These are phyloP conservation scores for Hymenoscyphus occultus DNA, from an alignment of 2,329 filamentous ascomycete species.

Conservation along the genomic window DNA sequence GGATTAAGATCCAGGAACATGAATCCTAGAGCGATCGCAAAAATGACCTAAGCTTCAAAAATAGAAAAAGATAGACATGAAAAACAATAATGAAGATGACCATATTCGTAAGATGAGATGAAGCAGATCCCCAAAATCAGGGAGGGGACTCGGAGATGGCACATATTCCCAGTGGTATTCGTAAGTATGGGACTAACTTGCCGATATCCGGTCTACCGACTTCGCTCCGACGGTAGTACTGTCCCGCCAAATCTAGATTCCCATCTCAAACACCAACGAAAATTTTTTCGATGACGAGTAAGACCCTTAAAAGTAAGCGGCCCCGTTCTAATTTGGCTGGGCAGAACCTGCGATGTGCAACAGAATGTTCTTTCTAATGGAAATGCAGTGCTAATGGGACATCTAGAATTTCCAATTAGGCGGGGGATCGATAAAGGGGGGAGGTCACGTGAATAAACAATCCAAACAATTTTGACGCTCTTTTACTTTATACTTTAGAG, in stretches of 20 bases:
- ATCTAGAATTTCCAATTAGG: background rate
- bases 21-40: too few species aligned
- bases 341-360: background rate
- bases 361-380: background rate
- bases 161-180: background rate
- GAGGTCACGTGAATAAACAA: background rate
- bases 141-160: too few species aligned
- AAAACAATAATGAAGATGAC: too few species aligned
- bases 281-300: constrained; percentile 1
- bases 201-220: background rate
- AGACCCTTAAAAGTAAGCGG: background rate
- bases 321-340: background rate
- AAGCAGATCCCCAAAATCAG: too few species aligned
- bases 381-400: background rate
- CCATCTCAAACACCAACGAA: background rate
- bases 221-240: background rate
- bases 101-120: too few species aligned
- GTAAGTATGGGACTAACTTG: background rate
- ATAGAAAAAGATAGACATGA: too few species aligned
- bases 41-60: too few species aligned
- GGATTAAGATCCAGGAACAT: too few species aligned
- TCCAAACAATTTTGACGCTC: too few species aligned
- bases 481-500: too few species aligned
- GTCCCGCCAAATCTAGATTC: constrained; percentile 5
- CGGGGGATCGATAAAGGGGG: background rate